phyloP scores from a whole-genome alignment of 108 stramenopile genomes.

The Nitzschia sp. region DNA sequence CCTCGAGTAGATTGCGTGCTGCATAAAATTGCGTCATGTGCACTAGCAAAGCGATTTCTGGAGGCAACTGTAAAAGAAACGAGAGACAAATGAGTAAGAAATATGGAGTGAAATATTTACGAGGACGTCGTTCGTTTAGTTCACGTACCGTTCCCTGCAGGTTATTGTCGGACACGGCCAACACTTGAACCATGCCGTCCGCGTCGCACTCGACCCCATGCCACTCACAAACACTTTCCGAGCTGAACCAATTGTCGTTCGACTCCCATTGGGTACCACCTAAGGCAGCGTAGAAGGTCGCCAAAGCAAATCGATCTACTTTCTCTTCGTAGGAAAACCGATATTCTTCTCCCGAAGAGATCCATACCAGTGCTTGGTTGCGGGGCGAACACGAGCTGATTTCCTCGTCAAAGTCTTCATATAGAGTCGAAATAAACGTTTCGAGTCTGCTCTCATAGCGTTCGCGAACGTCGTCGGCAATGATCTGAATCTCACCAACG shows the following conservation, averaged over 20 bases:
- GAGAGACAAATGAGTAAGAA: neutral
- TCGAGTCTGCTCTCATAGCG: conserved; percentile 31
- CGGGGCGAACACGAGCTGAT: conserved; percentile 33
- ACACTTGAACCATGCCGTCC: neutral
- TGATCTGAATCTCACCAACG: conserved; percentile 28
- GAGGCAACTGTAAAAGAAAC: conserved; percentile 27
- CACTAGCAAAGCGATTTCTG: conserved; percentile 22
- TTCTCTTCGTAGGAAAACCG: conserved; percentile 16
- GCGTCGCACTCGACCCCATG: conserved; percentile 37
- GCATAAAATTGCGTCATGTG: conserved; percentile 16
- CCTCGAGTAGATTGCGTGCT: conserved; percentile 24
- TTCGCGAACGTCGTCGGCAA: conserved; percentile 33
- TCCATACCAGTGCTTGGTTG: conserved; percentile 51
- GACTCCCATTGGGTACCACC: conserved; percentile 26
- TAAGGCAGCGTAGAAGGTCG: conserved; percentile 24
- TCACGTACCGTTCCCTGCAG: conserved; percentile 33
- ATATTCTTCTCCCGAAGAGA: conserved; percentile 40
- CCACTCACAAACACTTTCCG: conserved; percentile 34
- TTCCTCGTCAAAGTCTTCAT: conserved; percentile 22
- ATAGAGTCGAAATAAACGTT: conserved; percentile 30
- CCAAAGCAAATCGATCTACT: conserved; percentile 37
- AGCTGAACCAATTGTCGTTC: conserved; percentile 20
- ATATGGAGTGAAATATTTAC: neutral
- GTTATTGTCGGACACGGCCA: conserved; percentile 22
- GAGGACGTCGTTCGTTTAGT: neutral